Evolutionary conservation across 805 yeast genomes (phyloP).

Genomic region (Monosporozyma aerobia): DNA sequence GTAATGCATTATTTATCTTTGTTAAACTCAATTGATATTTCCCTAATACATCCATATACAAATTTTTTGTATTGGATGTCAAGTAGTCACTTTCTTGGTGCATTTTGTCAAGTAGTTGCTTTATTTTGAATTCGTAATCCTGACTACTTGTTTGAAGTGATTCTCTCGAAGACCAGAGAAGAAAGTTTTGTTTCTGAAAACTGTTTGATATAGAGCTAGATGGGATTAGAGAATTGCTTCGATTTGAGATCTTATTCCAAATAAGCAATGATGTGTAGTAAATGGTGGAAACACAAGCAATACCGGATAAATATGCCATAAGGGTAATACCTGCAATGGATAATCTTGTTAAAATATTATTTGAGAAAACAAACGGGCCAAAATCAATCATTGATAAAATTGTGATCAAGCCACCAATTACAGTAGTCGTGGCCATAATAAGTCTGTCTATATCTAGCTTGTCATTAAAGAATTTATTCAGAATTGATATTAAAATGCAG

Average conservation of each 20-base stretch:
- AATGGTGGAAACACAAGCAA: conserved; percentile 28
- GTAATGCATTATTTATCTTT: conserved; percentile 12
- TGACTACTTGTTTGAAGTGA: conserved; percentile 12
- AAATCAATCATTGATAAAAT: conserved; percentile 11
- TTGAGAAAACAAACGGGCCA: conserved; percentile 26
- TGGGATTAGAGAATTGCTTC: background rate
- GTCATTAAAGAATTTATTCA: conserved; percentile 27
- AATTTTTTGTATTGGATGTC: conserved; percentile 5
- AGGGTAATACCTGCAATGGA: conserved; percentile 27
- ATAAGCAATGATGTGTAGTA: conserved; percentile 19
- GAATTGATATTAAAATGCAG: conserved; percentile 19
- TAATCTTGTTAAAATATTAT: conserved; percentile 24
- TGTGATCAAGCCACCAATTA: conserved; percentile 9
- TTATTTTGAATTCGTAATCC: conserved; percentile 15
- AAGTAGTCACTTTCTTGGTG: conserved; percentile 11
- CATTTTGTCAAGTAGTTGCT: conserved; percentile 11
- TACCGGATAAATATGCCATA: conserved; percentile 27
- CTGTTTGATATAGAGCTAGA: conserved; percentile 3
- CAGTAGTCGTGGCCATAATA: conserved; percentile 13
- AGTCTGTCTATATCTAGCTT: conserved; percentile 16
- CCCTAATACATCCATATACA: conserved; percentile 20
- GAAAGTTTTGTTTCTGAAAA: conserved; percentile 10
- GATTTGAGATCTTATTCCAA: conserved; percentile 5
- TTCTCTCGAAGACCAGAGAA: conserved; percentile 21
- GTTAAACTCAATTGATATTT: conserved; percentile 21